Conservation (phyloP, 257 asterid genomes). For the Penstemon newberryi region DNA sequence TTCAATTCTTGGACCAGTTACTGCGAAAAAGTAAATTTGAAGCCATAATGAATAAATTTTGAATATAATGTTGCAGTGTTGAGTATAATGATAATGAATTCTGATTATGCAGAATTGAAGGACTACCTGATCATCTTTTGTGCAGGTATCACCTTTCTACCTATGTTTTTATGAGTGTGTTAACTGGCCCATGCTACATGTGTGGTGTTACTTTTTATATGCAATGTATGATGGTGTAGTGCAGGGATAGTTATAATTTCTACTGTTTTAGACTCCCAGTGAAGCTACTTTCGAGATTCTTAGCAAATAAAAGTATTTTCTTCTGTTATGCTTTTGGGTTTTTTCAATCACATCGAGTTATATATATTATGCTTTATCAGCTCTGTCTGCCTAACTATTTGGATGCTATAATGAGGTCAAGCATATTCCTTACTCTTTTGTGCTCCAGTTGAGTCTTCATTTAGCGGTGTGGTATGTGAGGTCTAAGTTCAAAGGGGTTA, state of each 20-base stretch:
- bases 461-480: slow-evolving; percentile 1
- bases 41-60: background rate
- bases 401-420: background rate
- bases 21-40: slow-evolving; percentile 51
- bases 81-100: slow-evolving; percentile 26
- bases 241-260: slow-evolving; percentile 2
- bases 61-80: slow-evolving; percentile 15
- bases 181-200: slow-evolving; percentile 20
- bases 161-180: slow-evolving; percentile 21
- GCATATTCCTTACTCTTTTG: slow-evolving; percentile 2
- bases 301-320: slow-evolving; percentile 17
- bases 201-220: background rate
- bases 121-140: slow-evolving; percentile 59
- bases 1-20: slow-evolving; percentile 77
- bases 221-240: slow-evolving; percentile 1
- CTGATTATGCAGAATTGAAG: slow-evolving; percentile 54
- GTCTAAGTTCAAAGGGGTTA: slow-evolving; percentile 3
- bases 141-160: slow-evolving; percentile 60
- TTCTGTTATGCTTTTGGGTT: background rate
- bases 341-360: background rate
- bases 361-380: background rate
- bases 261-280: background rate
- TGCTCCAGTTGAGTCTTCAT: background rate
- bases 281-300: slow-evolving; percentile 12
- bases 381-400: background rate